These are phyloP conservation scores for Thielaviopsis cerberus DNA, from an alignment of 2,329 filamentous ascomycete species.

Conservation along the genomic window DNA sequence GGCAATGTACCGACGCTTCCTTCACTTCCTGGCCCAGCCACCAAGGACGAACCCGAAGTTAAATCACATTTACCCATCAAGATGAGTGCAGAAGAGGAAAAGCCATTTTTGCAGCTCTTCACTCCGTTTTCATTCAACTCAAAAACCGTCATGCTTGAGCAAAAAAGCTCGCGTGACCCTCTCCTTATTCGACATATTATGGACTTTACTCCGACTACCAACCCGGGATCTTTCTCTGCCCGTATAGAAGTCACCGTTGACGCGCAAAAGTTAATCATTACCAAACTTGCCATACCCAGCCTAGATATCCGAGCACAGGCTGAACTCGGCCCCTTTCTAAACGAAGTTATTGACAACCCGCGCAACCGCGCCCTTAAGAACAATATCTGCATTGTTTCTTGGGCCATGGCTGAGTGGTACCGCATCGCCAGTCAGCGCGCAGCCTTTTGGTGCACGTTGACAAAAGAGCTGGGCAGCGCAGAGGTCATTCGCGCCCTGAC, in stretches of 20 bases:
- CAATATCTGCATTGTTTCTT: constrained; percentile 42
- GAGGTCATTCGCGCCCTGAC: constrained; percentile 19
- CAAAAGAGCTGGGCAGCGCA: constrained; percentile 25
- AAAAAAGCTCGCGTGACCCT: constrained; percentile 15
- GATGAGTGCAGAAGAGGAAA: constrained; percentile 43
- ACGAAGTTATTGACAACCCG: neutral
- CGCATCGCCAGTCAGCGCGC: constrained; percentile 41
- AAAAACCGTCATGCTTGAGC: constrained; percentile 25
- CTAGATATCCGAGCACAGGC: constrained; percentile 38
- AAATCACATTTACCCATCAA: constrained; percentile 46
- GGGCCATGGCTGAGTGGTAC: constrained; percentile 53
- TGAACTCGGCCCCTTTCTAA: constrained; percentile 28
- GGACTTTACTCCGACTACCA: constrained; percentile 24
- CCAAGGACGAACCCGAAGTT: constrained; percentile 24
- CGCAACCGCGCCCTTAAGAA: constrained; percentile 27
- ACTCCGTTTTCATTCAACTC: constrained; percentile 47
- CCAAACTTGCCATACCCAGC: constrained; percentile 31
- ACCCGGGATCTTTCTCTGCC: constrained; percentile 34
- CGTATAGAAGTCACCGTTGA: constrained; percentile 40
- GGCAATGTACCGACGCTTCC: constrained; percentile 18
- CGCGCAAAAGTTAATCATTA: constrained; percentile 31
- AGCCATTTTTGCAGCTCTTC: constrained; percentile 54
- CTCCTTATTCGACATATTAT: constrained; percentile 38
- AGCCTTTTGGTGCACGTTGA: constrained; percentile 40
- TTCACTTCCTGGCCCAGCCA: constrained; percentile 13